These are phyloP conservation scores for Pythium graminicola DNA, from an alignment of 352 stramenopile genomes.

Conservation along the genomic window DNA sequence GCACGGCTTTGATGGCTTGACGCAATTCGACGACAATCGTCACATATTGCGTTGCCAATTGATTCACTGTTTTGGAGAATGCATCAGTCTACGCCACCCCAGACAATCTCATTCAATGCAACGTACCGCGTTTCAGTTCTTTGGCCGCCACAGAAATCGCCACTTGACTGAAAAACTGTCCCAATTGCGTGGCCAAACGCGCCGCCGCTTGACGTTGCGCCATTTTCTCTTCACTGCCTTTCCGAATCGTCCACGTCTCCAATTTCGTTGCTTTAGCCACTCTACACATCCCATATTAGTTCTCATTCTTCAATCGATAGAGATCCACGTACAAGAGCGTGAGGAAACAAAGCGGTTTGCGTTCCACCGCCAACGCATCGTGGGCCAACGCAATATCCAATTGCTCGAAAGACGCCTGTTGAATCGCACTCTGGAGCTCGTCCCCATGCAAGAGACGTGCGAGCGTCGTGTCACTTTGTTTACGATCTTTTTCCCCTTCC, in stretches of 20 bases:
- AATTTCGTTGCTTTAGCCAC: constrained; percentile 40
- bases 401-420: constrained; percentile 44
- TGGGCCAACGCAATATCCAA: constrained; percentile 50
- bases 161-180: constrained; percentile 46
- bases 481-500: constrained; percentile 37
- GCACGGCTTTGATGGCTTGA: constrained; percentile 56
- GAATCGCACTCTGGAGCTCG: constrained; percentile 40
- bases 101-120: too few species aligned
- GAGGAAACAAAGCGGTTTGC: constrained; percentile 41
- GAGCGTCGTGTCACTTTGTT: constrained; percentile 43
- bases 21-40: constrained; percentile 39
- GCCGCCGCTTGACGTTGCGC: constrained; percentile 22
- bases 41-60: constrained; percentile 45
- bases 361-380: constrained; percentile 42
- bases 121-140: constrained; percentile 48
- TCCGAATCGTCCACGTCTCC: constrained; percentile 32
- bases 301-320: too few species aligned
- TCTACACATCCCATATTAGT: neutral
- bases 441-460: constrained; percentile 35
- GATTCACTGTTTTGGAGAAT: too few species aligned
- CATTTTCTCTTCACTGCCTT: constrained; percentile 17
- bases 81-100: too few species aligned
- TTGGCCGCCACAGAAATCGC: constrained; percentile 41
- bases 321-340: constrained; percentile 34
- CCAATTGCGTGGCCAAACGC: constrained; percentile 31